These are phyloP conservation scores for Aspergillus aculeatinus DNA, from an alignment of 2,329 filamentous ascomycete genomes.

Conservation along the genomic window DNA sequence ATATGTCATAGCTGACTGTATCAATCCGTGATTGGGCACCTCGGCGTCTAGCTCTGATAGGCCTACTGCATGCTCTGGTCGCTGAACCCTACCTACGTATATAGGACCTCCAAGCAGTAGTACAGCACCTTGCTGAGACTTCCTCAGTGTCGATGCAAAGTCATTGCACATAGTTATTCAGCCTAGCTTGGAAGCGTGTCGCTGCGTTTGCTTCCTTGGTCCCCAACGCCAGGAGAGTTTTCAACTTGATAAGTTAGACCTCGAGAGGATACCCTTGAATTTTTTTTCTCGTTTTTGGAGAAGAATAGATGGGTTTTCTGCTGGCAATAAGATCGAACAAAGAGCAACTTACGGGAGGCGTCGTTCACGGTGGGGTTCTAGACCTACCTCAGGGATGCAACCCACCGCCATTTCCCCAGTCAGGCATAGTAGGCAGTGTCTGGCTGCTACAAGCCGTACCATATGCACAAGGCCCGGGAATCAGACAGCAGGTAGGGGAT, in stretches of 20 bases:
- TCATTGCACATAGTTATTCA: no score
- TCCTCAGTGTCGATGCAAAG: no score
- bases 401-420: background rate
- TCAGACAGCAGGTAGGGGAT: background rate
- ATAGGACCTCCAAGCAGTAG: no score
- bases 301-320: background rate
- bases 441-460: background rate
- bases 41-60: no score
- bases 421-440: background rate
- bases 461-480: background rate
- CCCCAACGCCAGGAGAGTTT: background rate
- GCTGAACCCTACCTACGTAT: no score
- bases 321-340: background rate
- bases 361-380: background rate
- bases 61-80: no score
- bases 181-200: background rate
- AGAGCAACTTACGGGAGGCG: background rate
- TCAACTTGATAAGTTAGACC: background rate
- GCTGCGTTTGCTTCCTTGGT: background rate
- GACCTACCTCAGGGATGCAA: background rate
- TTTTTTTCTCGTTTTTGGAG: no score
- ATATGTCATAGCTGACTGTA: no score
- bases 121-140: no score
- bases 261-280: background rate
- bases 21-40: no score